Conservation (phyloP, 2,329 filamentous ascomycete species). For the Elsinoe arachidis region DNA sequence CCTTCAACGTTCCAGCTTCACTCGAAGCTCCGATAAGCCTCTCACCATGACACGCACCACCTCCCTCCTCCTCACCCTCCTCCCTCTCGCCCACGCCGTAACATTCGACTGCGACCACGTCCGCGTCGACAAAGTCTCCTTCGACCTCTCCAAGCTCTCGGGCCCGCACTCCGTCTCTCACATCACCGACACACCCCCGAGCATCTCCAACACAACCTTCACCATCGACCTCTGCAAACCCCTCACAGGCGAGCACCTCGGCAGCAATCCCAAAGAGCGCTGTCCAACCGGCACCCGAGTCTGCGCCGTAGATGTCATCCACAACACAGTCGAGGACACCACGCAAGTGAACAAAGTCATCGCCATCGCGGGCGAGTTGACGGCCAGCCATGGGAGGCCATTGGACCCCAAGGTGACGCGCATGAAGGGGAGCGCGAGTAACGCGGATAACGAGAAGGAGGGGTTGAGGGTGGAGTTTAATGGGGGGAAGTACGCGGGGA, state of each 20-base stretch:
- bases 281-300: constrained; percentile 67
- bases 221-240: constrained; percentile 68
- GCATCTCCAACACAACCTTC: constrained; percentile 65
- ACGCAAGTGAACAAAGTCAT: constrained; percentile 50
- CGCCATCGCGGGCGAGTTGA: constrained; percentile 66
- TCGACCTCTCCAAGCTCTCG: constrained; percentile 54
- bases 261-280: constrained; percentile 42
- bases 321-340: constrained; percentile 40
- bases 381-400: constrained; percentile 46
- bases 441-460: constrained; percentile 58
- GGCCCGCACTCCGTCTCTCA: constrained; percentile 62
- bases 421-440: constrained; percentile 56
- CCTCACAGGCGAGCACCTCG: constrained; percentile 51
- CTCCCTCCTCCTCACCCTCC: constrained; percentile 23
- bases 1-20: not conserved
- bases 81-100: constrained; percentile 33
- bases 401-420: constrained; percentile 60
- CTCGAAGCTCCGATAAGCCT: not conserved
- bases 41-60: constrained; percentile 7
- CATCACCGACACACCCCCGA: constrained; percentile 39
- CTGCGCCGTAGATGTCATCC: constrained; percentile 61
- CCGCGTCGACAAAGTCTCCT: constrained; percentile 49
- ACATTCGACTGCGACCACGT: constrained; percentile 57
- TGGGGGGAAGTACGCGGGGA: constrained; percentile 45
- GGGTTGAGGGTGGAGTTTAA: constrained; percentile 63